Evolutionary conservation across 202 grass and related monocot species (phyloP), one percentile per base, ranked within the genome.

Genomic region (Bolboschoenoplectus hybrid): DNA sequence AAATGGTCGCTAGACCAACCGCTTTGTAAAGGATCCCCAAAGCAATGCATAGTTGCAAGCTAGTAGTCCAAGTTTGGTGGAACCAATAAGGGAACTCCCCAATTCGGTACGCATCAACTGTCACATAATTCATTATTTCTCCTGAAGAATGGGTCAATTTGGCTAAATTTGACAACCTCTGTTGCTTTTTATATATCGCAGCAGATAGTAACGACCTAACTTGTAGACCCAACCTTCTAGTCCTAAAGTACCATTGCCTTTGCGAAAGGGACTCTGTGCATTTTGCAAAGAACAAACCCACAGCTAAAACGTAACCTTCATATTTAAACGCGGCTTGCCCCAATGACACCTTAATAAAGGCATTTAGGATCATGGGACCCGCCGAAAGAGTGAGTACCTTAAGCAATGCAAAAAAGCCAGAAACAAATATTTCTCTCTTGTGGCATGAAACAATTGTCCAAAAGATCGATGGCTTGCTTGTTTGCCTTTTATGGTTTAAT

Each of bases 51-150:
- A 98, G 93, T 73, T 98, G 93, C 63, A 94, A 81, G 70, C 79
- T 90, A 70, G 96, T 94, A 11, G 93, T 92, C 93, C 93, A 95
- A 61, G 89, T 98, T 77, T 95, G 96, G 79, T 98, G 93, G 85
- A 98, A 98, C 93, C 87, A 91, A 84, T 88, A 98, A 1, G 96
- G 96, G 79, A 98, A 98, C 40, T 98, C 96, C 3, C 96, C 96
- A 82, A 95, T 91, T 40, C 96, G 39, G 50, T 98, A 98, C 1
- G 88, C 96, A 82, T 98, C 93, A 2, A 98, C 96, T 0, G 91
- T 98, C 43, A 98, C 85, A 81, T 98, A 95, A 81, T 95, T 98
- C 89, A 94, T 95, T 39, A 98, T 98, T 84, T 94, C 66, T 44
- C 95, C 95, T 16, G 91, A 93, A 82, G 93, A 98, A 84, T 98